These are phyloP conservation scores for Picocystis sp. DNA, from an alignment of 163 green algal species.

Conservation along the genomic window DNA sequence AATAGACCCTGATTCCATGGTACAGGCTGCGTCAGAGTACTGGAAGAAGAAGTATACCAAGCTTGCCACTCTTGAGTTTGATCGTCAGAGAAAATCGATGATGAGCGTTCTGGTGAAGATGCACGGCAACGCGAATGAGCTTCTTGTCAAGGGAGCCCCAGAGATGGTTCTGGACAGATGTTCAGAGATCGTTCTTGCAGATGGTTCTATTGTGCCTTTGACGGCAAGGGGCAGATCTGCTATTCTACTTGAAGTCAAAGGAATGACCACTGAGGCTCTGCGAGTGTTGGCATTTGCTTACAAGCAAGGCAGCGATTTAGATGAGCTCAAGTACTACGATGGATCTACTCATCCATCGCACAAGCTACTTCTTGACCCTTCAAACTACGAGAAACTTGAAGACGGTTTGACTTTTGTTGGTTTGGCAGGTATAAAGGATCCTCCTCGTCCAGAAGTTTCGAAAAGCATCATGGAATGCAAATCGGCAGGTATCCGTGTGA, in stretches of 20 bases:
- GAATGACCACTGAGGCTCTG: constrained; percentile 62
- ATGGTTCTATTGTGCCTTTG: constrained; percentile 58
- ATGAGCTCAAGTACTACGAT: constrained; percentile 33
- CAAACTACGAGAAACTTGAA: constrained; percentile 62
- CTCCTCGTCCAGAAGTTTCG: constrained; percentile 35
- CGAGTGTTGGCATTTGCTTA: constrained; percentile 64
- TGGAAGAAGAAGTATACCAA: constrained; percentile 7
- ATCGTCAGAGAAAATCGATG: constrained; percentile 93
- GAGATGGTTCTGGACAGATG: constrained; percentile 84
- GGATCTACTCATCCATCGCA: constrained; percentile 35
- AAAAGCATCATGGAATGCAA: constrained; percentile 23
- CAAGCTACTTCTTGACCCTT: constrained; percentile 33
- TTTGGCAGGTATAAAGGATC: constrained; percentile 64
- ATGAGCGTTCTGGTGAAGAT: constrained; percentile 48
- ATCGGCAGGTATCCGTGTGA: constrained; percentile 36
- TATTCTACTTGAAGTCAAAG: constrained; percentile 32
- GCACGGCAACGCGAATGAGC: constrained; percentile 33
- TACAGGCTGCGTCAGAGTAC: not conserved
- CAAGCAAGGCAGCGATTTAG: constrained; percentile 29
- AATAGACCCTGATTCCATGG: no score
- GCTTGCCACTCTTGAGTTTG: constrained; percentile 88
- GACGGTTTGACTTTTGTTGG: constrained; percentile 71
- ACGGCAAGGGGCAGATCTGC: constrained; percentile 4
- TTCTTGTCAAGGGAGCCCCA: constrained; percentile 51
- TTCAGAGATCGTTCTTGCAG: constrained; percentile 45